Evolutionary conservation across 169 alveolate species (phyloP), one percentile per base, ranked within the genome.

Genomic region (Ichthyophthirius multifiliis): DNA sequence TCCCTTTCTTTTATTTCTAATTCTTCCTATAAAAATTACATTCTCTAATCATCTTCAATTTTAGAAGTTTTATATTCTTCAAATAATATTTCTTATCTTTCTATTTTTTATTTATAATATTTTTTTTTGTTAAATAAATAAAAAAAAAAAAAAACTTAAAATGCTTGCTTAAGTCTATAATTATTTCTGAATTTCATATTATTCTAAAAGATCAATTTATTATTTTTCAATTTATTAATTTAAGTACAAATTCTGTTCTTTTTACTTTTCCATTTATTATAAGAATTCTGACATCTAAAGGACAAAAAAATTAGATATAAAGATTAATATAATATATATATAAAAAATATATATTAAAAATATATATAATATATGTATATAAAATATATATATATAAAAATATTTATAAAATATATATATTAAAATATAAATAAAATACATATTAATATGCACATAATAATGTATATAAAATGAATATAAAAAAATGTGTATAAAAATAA

Each of bases 31-130:
- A 67, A 12, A 5, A 37, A 39, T 39, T 67, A 10, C 12, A 37
- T 34, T 67, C 77, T 67, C 41, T 34, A 5, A 37, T 67, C 48
- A 37, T 67, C 77, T 37, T 67, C 77, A 4, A 30, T 10, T 37
- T 67, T 37, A 0, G 46, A 18, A 4, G 46, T 67, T 16, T 34
- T 37, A 16, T n/a, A 39, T n/a, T 67, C 77, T 27, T 55, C 71
- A 55, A 55, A 55, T 9, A 55, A 27, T 15, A 55, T 55, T 27
- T 55, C 71, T 55, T 55, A 55, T 55, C 71, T 55, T 39, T 27
- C 71, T 55, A 27, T 55, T 27, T 2, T 10, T 1, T 12, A 27
- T 5, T 7, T 5, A 55, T 27, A 2, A 0, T 13, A 48, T 16
- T 13, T 10, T 10, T 27, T 27, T 0, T 27, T 13, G 23, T 55